Conservation (phyloP, 2,329 filamentous ascomycete genomes). For the Lachnellula occidentalis region DNA sequence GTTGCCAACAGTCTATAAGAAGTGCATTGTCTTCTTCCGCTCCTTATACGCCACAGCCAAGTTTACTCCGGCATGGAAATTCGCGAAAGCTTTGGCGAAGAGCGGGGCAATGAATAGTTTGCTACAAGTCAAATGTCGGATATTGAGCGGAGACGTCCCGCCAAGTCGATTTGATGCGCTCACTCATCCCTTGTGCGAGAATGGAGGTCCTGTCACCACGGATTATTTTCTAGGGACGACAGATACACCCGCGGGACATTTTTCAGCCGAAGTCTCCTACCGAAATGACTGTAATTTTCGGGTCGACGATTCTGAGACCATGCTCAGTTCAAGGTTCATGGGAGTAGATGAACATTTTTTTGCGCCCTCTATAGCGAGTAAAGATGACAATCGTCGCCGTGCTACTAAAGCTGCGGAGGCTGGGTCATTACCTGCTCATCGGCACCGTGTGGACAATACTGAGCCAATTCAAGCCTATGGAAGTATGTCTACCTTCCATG, state of each 20-base stretch:
- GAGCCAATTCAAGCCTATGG: slow-evolving; percentile 80
- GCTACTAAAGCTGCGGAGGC: slow-evolving; percentile 44
- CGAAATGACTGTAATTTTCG: slow-evolving; percentile 86
- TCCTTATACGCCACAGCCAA: slow-evolving; percentile 79
- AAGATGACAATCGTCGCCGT: slow-evolving; percentile 33
- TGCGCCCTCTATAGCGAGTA: slow-evolving; percentile 60
- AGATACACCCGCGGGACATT: slow-evolving; percentile 78
- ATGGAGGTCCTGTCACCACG: slow-evolving; percentile 58
- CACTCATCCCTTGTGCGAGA: slow-evolving; percentile 62
- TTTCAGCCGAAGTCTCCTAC: slow-evolving; percentile 78
- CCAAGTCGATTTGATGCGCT: slow-evolving; percentile 61
- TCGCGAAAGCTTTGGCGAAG: slow-evolving; percentile 67
- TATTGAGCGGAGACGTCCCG: slow-evolving; percentile 53
- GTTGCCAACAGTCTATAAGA: slow-evolving; percentile 91
- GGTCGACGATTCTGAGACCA: slow-evolving; percentile 83
- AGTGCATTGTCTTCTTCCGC: slow-evolving; percentile 90
- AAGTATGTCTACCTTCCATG: slow-evolving; percentile 84
- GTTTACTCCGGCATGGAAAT: slow-evolving; percentile 81
- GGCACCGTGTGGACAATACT: slow-evolving; percentile 40
- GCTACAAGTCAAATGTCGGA: slow-evolving; percentile 74
- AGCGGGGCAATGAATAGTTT: slow-evolving; percentile 54
- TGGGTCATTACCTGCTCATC: slow-evolving; percentile 69
- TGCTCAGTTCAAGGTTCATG: slow-evolving; percentile 90
- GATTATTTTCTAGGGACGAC: slow-evolving; percentile 78
- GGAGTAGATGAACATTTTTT: slow-evolving; percentile 85